phyloP scores from a whole-genome alignment of 2,329 filamentous ascomycete species.

The Penicillium sp. region DNA sequence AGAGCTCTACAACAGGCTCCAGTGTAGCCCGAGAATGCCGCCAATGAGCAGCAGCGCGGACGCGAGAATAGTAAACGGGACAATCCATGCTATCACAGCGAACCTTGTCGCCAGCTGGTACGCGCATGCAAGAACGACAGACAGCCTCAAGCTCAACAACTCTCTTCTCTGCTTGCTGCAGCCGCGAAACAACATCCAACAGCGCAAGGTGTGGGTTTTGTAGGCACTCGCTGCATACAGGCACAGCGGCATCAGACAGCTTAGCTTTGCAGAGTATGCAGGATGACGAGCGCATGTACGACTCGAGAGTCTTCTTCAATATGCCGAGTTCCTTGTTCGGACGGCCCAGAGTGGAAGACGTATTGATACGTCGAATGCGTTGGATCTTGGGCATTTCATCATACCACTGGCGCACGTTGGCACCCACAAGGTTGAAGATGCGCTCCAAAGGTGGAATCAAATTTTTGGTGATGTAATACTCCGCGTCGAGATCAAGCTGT shows the following conservation, averaged over 20 bases:
- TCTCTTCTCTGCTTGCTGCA: conserved; percentile 61
- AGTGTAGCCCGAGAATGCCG: conserved; percentile 36
- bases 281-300: conserved; percentile 77
- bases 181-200: conserved; percentile 57
- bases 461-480: conserved; percentile 97
- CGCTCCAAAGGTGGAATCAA: conserved; percentile 90
- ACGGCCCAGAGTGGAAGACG: conserved; percentile 27
- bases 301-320: conserved; percentile 74
- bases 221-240: conserved; percentile 40
- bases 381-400: conserved; percentile 94
- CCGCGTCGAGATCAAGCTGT: conserved; percentile 77
- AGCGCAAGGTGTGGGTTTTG: conserved; percentile 53
- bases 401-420: conserved; percentile 86
- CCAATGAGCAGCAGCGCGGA: conserved; percentile 35
- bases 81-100: conserved; percentile 87
- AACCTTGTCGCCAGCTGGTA: conserved; percentile 71
- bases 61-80: conserved; percentile 71
- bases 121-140: conserved; percentile 73
- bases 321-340: conserved; percentile 23
- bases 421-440: conserved; percentile 94
- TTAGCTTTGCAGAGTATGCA: conserved; percentile 72
- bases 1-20: conserved; percentile 34
- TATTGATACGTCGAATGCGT: conserved; percentile 62
- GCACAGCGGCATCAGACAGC: conserved; percentile 44
- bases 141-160: conserved; percentile 62